Conservation (phyloP, 1,284 basidiomycete genomes). For the Apiotrichum akiyoshidainum region DNA sequence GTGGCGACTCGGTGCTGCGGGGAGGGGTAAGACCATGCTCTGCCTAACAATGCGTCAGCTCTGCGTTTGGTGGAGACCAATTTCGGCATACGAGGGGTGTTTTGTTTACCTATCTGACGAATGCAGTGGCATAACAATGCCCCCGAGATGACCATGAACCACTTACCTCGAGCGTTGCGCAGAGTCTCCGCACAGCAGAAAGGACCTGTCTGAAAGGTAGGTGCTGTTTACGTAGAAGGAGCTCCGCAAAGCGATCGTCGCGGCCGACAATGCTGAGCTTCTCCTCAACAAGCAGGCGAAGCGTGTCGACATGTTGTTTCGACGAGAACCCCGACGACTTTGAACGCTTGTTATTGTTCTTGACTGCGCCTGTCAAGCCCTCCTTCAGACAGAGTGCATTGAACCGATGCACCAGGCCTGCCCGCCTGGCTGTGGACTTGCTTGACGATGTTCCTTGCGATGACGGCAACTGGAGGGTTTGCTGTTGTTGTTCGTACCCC, state of each 20-base stretch:
- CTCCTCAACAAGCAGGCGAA: not conserved
- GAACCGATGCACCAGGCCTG: not conserved
- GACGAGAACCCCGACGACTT: not conserved
- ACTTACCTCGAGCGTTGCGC: conserved; percentile 1
- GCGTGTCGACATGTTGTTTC: not conserved
- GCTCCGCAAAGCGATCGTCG: not conserved
- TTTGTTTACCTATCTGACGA: not conserved
- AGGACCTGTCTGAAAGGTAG: not conserved
- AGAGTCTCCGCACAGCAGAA: not conserved
- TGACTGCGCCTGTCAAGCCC: not conserved
- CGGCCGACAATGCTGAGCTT: not conserved
- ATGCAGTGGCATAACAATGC: not conserved
- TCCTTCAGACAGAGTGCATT: conserved; percentile 4
- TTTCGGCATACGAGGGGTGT: not conserved
- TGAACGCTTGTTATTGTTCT: not conserved
- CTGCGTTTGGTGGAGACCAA: not conserved
- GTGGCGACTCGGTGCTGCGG: not conserved
- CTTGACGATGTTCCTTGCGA: not conserved
- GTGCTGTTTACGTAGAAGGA: not conserved
- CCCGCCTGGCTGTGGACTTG: not conserved
- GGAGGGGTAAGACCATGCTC: not conserved
- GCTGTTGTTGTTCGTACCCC: not conserved
- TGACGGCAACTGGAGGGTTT: not conserved
- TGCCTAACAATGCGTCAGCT: not conserved
- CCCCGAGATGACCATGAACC: not conserved